These are phyloP conservation scores for Stereocaulon alpinum DNA, from an alignment of 495 filamentous ascomycete species.

Conservation along the genomic window DNA sequence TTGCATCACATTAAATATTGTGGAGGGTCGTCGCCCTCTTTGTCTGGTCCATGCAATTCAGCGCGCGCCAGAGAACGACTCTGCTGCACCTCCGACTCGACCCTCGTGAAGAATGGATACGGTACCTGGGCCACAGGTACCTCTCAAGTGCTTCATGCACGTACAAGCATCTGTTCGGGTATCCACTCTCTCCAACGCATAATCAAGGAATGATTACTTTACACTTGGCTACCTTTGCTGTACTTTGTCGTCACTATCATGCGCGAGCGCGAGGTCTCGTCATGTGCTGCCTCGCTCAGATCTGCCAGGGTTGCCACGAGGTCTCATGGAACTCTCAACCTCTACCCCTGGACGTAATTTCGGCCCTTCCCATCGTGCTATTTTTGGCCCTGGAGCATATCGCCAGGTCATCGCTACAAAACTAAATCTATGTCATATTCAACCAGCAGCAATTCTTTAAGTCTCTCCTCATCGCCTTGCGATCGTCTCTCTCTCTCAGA, in stretches of 20 bases:
- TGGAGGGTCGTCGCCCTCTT: neutral
- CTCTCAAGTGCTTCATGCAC: neutral
- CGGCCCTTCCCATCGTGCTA: slow-evolving; percentile 8
- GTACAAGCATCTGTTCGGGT: neutral
- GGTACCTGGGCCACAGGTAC: neutral
- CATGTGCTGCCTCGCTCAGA: slow-evolving; percentile 3
- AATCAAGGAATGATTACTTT: neutral
- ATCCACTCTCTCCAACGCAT: neutral
- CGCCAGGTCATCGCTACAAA: neutral
- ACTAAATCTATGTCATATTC: neutral
- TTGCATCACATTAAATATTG: neutral
- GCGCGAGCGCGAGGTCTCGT: neutral
- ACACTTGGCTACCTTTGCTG: slow-evolving; percentile 1
- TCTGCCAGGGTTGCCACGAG: slow-evolving; percentile 10
- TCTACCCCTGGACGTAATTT: slow-evolving; percentile 11
- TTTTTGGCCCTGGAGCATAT: neutral
- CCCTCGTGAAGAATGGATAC: neutral
- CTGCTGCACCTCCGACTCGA: neutral
- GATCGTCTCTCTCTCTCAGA: neutral
- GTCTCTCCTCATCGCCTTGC: neutral
- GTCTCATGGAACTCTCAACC: neutral
- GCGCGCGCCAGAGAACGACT: slow-evolving; percentile 7
- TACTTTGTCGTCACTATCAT: slow-evolving; percentile 1
- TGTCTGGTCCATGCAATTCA: neutral
- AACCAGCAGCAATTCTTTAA: neutral